phyloP scores from a whole-genome alignment of 345 rosid species.

The Heritiera littoralis region DNA sequence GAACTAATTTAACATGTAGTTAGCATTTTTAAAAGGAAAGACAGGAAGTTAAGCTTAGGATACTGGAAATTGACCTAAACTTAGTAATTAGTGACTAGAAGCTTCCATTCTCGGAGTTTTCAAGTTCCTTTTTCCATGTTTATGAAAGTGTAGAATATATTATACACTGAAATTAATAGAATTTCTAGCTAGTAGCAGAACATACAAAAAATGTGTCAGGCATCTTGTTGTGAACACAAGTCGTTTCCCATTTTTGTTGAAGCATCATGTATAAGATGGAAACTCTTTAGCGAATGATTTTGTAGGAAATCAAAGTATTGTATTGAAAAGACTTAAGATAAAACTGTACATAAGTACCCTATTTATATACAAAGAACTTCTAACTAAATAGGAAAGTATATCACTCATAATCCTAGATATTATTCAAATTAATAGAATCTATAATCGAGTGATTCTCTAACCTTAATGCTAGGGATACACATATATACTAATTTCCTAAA shows the following conservation, averaged over 20 bases:
- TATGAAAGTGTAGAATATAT: background rate
- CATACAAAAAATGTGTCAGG: background rate
- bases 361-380: too few relatives aligned
- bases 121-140: background rate
- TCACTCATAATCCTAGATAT: too few relatives aligned
- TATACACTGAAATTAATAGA: background rate
- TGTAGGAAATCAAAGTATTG: too few relatives aligned
- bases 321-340: too few relatives aligned
- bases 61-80: background rate
- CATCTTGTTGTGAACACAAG: background rate
- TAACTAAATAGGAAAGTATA: too few relatives aligned
- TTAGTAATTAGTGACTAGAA: background rate
- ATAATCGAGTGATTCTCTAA: too few relatives aligned
- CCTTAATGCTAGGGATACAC: too few relatives aligned
- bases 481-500: too few relatives aligned
- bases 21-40: background rate
- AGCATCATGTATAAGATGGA: constrained; percentile 4
- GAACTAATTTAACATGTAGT: background rate
- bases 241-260: background rate
- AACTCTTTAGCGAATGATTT: background rate
- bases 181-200: background rate
- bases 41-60: background rate
- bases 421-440: too few relatives aligned
- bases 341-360: too few relatives aligned
- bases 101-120: background rate